Percentiles rank a stretch among this genome's conserved stretches.
Evolutionary conservation across 2,329 filamentous ascomycete species (phyloP).

Genomic region (Didymella exigua): DNA sequence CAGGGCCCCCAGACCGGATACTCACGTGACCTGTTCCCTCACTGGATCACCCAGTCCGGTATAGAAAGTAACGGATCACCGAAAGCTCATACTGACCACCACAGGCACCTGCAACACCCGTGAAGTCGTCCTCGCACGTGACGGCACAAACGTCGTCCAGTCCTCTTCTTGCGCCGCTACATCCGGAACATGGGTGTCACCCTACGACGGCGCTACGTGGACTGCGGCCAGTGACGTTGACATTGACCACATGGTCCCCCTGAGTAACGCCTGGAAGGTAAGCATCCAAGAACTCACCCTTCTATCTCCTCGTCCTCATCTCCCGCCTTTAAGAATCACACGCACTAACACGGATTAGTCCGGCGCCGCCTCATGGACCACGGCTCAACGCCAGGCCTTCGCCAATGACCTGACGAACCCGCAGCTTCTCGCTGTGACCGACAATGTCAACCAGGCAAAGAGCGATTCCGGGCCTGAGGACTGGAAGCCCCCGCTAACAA

Average conservation of each 20-base stretch:
- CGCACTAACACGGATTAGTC: constrained; percentile 54
- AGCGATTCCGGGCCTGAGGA: constrained; percentile 73
- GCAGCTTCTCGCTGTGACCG: constrained; percentile 80
- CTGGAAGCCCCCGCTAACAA: constrained; percentile 69
- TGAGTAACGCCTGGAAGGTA: constrained; percentile 77
- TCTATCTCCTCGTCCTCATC: constrained; percentile 3
- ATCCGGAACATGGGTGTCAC: constrained; percentile 71
- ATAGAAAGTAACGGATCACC: not conserved
- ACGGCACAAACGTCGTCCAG: constrained; percentile 68
- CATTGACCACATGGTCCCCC: constrained; percentile 82
- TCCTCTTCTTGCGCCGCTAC: constrained; percentile 66
- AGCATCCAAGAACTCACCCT: too few relatives aligned
- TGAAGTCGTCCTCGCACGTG: constrained; percentile 74
- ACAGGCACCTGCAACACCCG: constrained; percentile 68
- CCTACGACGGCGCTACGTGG: constrained; percentile 77
- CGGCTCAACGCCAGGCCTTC: constrained; percentile 67
- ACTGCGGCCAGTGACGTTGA: constrained; percentile 72
- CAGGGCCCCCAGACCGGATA: constrained; percentile 64
- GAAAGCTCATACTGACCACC: not conserved
- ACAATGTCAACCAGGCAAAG: constrained; percentile 75
- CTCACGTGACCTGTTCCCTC: constrained; percentile 70
- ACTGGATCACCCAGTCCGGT: constrained; percentile 66
- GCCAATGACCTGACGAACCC: constrained; percentile 79
- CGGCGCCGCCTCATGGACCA: constrained; percentile 75
- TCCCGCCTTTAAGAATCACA: too few relatives aligned